Base-by-base conservation (phyloP, 805 yeast genomes). In the Kluyveromyces lactis region DNA sequence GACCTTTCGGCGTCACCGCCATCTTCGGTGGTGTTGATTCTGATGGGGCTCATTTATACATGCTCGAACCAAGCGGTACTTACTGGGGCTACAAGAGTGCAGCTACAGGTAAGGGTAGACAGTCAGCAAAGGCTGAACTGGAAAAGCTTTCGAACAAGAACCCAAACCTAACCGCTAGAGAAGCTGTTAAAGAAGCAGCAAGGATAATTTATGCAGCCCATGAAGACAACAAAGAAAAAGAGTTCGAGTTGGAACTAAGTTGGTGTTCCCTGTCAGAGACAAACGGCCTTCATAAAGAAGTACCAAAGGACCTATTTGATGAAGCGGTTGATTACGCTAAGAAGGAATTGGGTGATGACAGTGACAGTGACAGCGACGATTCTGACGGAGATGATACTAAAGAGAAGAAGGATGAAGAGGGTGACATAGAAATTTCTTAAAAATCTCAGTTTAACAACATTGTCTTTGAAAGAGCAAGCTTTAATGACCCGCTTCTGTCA, bases 71-170 rank as follows among this genome's bases (percentile, higher is more conserved):
- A 52, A 84, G 94, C 60, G 99, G 99, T 46, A 71, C 86, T 1
- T 86, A 81, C 57, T 94, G 98, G 97, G 99, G 99, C 38, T 92
- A 92, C 66, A 72, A 75, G 40, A 98, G 96, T 45, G 95, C 96
- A 29, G 98, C 99, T 13, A 78, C 97, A 3, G 99, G 99, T 47
- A 92, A 90, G 62, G 99, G 99, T 35, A 79, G 97, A 63, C 99
- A 92, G 64, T 77, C 86, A n/a, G 98, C 98, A 36, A 90, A 90
- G 66, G 83, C 90, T 21, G 98, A 92, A 65, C 73, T 92, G 51
- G 99, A 92, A 64, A 92, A 92, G 63, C 69, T 92, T 42, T 60
- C 58, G 26, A 54, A 51, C 32, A 48, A 47, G n/a, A 38, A 52
- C 18, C 50, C 57, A 8, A 53, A 52, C 17, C 66, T 94, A 49